These are phyloP conservation scores for Kernera saxatilis DNA, from an alignment of 345 rosid species.

Conservation along the genomic window DNA sequence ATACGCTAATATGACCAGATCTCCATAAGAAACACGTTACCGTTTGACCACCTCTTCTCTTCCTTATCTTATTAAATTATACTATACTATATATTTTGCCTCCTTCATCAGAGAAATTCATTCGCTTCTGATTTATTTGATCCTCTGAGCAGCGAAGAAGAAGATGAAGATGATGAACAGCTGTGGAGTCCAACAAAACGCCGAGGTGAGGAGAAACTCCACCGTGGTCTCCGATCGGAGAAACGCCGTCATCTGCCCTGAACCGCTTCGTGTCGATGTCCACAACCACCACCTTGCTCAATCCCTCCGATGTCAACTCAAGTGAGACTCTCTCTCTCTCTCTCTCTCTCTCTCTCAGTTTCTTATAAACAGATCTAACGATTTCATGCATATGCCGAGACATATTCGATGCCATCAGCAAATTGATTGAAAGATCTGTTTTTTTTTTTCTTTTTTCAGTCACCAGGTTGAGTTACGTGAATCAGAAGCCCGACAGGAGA, in stretches of 20 bases:
- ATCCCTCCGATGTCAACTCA: slow-evolving; percentile 54
- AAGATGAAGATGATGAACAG: slow-evolving; percentile 50
- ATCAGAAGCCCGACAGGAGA: slow-evolving; percentile 55
- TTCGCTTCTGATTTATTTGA: not conserved
- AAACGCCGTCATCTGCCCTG: slow-evolving; percentile 62
- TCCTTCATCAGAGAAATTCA: not conserved
- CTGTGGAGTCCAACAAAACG: slow-evolving; percentile 51
- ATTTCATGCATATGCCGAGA: not conserved
- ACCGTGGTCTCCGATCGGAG: slow-evolving; percentile 32
- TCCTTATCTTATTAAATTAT: not conserved
- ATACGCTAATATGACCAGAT: slow-evolving; percentile 8
- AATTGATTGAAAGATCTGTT: not conserved
- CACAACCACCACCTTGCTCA: slow-evolving; percentile 41
- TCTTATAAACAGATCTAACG: not conserved
- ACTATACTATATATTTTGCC: not conserved
- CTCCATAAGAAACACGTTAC: slow-evolving; percentile 35
- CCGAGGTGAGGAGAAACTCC: slow-evolving; percentile 40
- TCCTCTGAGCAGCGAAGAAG: not conserved
- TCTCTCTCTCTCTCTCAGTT: no score
- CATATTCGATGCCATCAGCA: not conserved
- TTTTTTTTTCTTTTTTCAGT: slow-evolving; percentile 30
- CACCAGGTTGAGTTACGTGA: slow-evolving; percentile 50
- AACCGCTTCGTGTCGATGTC: slow-evolving; percentile 57
- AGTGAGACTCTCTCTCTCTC: slow-evolving; percentile 21
- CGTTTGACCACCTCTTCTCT: slow-evolving; percentile 33